phyloP scores from a whole-genome alignment of 2,329 filamentous ascomycete genomes.

The Arthrobotrys entomopaga region DNA sequence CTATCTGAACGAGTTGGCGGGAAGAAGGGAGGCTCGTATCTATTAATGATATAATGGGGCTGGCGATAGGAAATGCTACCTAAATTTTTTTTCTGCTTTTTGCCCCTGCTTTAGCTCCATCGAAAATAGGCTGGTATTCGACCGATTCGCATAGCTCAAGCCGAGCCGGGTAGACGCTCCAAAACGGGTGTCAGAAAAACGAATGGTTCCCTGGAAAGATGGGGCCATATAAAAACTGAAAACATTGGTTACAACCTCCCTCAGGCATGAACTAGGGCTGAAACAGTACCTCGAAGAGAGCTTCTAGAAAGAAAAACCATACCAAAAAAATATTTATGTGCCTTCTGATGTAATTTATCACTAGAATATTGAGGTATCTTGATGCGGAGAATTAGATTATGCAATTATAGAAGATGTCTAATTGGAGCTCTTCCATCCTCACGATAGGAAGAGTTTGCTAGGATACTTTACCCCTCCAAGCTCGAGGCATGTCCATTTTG shows the following conservation, averaged over 20 bases:
- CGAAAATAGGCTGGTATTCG: conserved; percentile 20
- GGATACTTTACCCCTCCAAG: conserved; percentile 28
- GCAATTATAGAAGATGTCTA: conserved; percentile 25
- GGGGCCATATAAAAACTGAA: conserved; percentile 25
- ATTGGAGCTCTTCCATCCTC: conserved; percentile 46
- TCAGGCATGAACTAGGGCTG: conserved; percentile 50
- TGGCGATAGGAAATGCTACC: conserved; percentile 22
- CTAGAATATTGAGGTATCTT: conserved; percentile 22
- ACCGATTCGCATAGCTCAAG: conserved; percentile 39
- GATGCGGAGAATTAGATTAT: conserved; percentile 49
- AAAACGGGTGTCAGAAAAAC: conserved; percentile 27
- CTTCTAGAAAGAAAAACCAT: conserved; percentile 51
- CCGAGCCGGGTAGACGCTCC: conserved; percentile 45
- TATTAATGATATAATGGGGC: conserved; percentile 25
- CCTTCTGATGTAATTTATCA: conserved; percentile 39
- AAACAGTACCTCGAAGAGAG: conserved; percentile 50
- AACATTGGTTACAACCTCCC: conserved; percentile 35
- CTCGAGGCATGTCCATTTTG: conserved; percentile 31
- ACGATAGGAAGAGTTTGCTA: conserved; percentile 28
- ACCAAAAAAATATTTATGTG: background rate
- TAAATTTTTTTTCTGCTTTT: conserved; percentile 7
- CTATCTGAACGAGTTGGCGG: conserved; percentile 15
- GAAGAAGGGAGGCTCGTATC: conserved; percentile 20
- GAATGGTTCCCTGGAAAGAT: conserved; percentile 38
- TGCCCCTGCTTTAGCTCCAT: conserved; percentile 41